Evolutionary conservation across 2,329 filamentous ascomycete genomes (phyloP).

Genomic region (Sporothrix sp.): DNA sequence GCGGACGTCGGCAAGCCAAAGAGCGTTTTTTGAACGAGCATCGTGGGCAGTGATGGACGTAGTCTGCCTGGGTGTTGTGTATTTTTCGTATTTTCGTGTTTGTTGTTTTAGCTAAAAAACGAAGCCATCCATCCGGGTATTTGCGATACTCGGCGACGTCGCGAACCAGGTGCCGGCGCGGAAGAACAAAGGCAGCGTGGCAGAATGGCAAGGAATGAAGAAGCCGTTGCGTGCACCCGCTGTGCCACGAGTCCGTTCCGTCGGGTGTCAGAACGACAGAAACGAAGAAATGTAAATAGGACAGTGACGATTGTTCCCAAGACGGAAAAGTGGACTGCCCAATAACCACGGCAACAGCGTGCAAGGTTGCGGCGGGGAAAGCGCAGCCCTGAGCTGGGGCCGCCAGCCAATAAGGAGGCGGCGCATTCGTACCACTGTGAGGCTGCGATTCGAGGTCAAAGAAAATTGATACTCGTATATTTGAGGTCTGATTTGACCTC

Average conservation of each 20-base stretch:
- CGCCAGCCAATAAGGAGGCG: not conserved
- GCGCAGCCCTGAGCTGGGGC: not conserved
- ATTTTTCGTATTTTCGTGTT: not conserved
- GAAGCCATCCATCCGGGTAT: too few relatives aligned
- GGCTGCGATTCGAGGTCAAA: not conserved
- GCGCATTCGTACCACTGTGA: too few relatives aligned
- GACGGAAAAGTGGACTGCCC: slow-evolving; percentile 1
- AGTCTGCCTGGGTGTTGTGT: not conserved
- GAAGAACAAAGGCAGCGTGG: too few relatives aligned
- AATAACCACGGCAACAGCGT: slow-evolving; percentile 7
- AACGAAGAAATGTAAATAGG: slow-evolving; percentile 2
- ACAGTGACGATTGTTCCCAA: slow-evolving; percentile 4
- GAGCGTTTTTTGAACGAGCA: slow-evolving; percentile 8
- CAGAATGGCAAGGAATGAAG: slow-evolving; percentile 5
- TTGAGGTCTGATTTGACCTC: too few relatives aligned
- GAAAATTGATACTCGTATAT: too few relatives aligned
- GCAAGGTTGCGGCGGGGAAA: not conserved
- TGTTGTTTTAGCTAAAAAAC: not conserved
- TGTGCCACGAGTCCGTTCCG: not conserved
- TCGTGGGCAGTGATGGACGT: not conserved
- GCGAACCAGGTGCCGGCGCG: too few relatives aligned
- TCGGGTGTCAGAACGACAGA: not conserved
- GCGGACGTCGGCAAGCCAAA: slow-evolving; percentile 28
- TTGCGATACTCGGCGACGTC: too few relatives aligned
- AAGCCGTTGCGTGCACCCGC: slow-evolving; percentile 1